phyloP scores from a whole-genome alignment of 148 eudicot genomes.

The Fagopyrum tataricum region DNA sequence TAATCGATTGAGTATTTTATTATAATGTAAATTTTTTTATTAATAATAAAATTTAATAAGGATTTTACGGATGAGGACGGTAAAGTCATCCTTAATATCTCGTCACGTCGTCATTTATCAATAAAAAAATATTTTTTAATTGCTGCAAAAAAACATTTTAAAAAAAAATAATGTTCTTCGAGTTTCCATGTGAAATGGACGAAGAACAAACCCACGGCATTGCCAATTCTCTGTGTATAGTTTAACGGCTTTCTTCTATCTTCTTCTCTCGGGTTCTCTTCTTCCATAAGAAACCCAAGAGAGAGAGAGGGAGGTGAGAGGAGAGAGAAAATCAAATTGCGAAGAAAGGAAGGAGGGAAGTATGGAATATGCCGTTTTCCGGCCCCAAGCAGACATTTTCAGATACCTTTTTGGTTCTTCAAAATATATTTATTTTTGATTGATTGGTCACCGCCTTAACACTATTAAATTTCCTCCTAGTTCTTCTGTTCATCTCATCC shows the following conservation, averaged over 20 bases:
- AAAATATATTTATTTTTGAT: background rate
- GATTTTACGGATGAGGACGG: no score
- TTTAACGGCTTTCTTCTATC: conserved; percentile 10
- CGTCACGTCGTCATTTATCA: no score
- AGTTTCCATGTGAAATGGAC: background rate
- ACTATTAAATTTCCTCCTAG: background rate
- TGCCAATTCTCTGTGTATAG: background rate
- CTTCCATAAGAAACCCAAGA: conserved; percentile 9
- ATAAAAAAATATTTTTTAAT: no score
- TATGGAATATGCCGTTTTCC: conserved; percentile 8
- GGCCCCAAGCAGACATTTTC: conserved; percentile 22
- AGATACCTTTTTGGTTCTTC: conserved; percentile 21
- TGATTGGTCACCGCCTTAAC: background rate
- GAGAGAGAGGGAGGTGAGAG: background rate
- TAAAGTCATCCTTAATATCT: no score
- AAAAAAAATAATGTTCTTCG: background rate
- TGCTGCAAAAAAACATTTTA: background rate
- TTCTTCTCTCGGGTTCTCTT: background rate
- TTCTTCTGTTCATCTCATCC: conserved; percentile 3
- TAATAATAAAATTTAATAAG: no score
- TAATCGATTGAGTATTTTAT: no score
- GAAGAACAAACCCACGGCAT: no score
- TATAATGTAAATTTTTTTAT: no score
- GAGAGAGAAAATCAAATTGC: background rate
- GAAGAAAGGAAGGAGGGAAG: background rate